Base-by-base conservation (phyloP, 129 eudicot species). In the Flaveria trinervia region DNA sequence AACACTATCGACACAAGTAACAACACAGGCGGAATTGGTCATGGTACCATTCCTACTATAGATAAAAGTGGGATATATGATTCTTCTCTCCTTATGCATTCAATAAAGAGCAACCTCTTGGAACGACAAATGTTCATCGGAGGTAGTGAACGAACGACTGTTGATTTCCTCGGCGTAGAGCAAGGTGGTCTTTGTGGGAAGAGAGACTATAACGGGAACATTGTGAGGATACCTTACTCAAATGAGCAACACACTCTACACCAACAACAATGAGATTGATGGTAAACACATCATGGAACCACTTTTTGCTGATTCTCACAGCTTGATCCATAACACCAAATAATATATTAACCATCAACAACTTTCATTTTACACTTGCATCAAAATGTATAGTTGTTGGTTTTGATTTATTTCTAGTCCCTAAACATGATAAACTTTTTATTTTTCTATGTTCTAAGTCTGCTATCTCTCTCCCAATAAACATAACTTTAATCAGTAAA, bases 161-260 rank as follows among this genome's bases (percentile, higher is more conserved):
- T 86, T 46, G 89, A 86, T 61, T 86, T 83, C 83, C 67, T 86
- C 3, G 87, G 89, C 36, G 77, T 82, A 15, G 84, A 85, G 73
- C 82, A 86, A 16, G 51, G 48, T 17, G 68, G 33, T 60, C 67
- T 75, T 80, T 79, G 84, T 9, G 73, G 67, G 82, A 82, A 82
- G 68, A 68, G 80, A 67, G 76, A 80, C 75, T 79, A 57, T 18
- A 70, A 72, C 44, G 79, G 84, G 73, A 76, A 43, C 33, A 36
- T 72, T 67, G 50, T 75, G 39, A 61, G 65, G 16, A 50, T 76
- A 39, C 65, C 73, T 65, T 65, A 55, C 33, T 56, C 72, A 20
- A 70, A 74, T 69, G 50, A n/a, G 12, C 75, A 39, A 0, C 60
- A 50, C 6, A 44, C 65, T 20, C 33, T 65, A 62, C 83, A 81